These are phyloP conservation scores for Mortierella alpina DNA, from an alignment of 192 early-diverging fungal genomes.

Conservation along the genomic window DNA sequence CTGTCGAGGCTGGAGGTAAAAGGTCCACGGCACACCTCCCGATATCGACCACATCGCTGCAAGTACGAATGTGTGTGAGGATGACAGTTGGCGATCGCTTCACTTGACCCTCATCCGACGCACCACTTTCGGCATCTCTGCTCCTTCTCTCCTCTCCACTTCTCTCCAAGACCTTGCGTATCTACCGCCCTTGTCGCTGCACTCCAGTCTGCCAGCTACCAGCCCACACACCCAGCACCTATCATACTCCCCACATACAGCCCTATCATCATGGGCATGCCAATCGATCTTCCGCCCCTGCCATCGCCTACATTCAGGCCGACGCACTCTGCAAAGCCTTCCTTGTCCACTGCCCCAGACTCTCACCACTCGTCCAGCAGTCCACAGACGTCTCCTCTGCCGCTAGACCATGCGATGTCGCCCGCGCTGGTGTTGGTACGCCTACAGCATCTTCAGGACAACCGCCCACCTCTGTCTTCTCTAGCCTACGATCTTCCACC, in stretches of 20 bases:
- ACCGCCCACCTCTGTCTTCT: slow-evolving; percentile 10
- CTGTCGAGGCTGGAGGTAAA: too few species aligned
- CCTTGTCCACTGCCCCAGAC: slow-evolving; percentile 17
- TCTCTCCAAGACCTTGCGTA: background rate
- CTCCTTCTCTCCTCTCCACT: background rate
- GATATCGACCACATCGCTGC: too few species aligned
- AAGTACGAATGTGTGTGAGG: too few species aligned
- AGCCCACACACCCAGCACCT: background rate
- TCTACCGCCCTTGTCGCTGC: too few species aligned
- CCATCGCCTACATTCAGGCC: slow-evolving; percentile 6
- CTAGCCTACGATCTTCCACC: background rate
- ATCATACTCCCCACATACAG: too few species aligned
- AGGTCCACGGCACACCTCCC: too few species aligned
- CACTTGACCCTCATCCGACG: too few species aligned
- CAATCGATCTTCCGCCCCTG: slow-evolving; percentile 17
- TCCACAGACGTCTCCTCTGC: too few species aligned
- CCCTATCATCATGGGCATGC: slow-evolving; percentile 28
- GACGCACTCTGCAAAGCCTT: slow-evolving; percentile 37
- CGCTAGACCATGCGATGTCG: background rate
- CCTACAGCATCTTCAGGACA: slow-evolving; percentile 11
- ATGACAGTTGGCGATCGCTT: too few species aligned
- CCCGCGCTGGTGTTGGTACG: background rate
- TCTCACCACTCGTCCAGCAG: too few species aligned
- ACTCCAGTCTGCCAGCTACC: too few species aligned
- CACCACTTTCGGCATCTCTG: too few species aligned